Base-by-base conservation (phyloP, 163 green algal genomes). In the Trebouxiophyceae sp. region DNA sequence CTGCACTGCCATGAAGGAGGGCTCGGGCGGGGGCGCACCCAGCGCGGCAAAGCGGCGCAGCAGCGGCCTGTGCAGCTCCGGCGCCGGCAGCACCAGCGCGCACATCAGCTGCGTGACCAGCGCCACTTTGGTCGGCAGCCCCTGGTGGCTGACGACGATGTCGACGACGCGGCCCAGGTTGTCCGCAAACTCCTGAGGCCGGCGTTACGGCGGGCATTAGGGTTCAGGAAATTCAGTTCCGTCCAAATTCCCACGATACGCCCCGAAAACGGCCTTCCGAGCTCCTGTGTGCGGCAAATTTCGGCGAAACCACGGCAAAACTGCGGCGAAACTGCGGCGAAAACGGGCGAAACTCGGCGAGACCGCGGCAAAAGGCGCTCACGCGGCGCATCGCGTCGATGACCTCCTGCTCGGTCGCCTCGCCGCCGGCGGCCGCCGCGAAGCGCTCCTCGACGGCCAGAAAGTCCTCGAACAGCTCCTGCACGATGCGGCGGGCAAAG, bases 361-460 rank as follows among this genome's bases (percentile, higher is more conserved):
- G n/a, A n/a, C n/a, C n/a, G n/a, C n/a, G n/a, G n/a, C n/a, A n/a
- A n/a, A n/a, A n/a, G n/a, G n/a, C 32, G 7, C 65, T 28, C 31
- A 81, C 75, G 77, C 87, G 79, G 60, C 87, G 80, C 67, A 96
- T 74, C 16, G 68, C 62, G 61, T 96, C 86, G 47, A 96, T 84
- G n/a, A 87, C 70, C 72, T 95, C 71, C 56, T 77, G 65, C 45
- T 73, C 71, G 29, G 61, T 77, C 46, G 58, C 47, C 27, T 64
- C 69, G 20, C 29, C 45, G 7, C 26, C 68, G 23, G 34, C n/a
- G 54, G 77, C 65, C 69, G 30, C 60, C 24, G 79, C 66, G 65
- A 96, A 95, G 44, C 70, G 68, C 84, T 96, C 89, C 77, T 96
- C 89, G 23, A 94, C 81, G 0, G 62, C 30, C 45, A 91, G 74